Evolutionary conservation across 2,329 filamentous ascomycete species (phyloP).

Genomic region (Xylaria sp.): DNA sequence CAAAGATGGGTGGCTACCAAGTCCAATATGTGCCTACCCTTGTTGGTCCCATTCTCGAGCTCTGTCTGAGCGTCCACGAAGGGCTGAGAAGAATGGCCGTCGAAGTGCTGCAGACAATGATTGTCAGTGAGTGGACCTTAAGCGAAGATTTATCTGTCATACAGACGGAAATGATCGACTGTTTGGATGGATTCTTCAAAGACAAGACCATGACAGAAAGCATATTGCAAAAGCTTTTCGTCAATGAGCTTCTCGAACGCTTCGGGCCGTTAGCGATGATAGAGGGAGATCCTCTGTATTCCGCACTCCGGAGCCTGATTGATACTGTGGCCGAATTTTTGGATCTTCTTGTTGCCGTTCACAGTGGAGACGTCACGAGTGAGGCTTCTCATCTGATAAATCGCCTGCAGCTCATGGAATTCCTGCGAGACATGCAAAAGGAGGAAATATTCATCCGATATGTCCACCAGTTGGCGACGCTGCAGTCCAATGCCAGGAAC

Average conservation of each 20-base stretch:
- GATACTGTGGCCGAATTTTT: conserved; percentile 86
- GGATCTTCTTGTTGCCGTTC: conserved; percentile 86
- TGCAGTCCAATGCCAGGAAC: conserved; percentile 77
- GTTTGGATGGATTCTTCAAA: conserved; percentile 87
- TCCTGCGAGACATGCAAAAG: conserved; percentile 93
- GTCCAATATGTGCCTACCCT: conserved; percentile 96
- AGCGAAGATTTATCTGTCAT: conserved; percentile 90
- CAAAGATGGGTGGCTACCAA: conserved; percentile 92
- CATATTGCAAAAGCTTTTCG: conserved; percentile 89
- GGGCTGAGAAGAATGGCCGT: conserved; percentile 87
- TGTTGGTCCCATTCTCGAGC: conserved; percentile 86
- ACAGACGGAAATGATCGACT: conserved; percentile 96
- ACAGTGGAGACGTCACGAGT: conserved; percentile 71
- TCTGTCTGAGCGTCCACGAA: conserved; percentile 94
- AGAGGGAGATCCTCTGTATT: conserved; percentile 73
- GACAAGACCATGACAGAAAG: conserved; percentile 84
- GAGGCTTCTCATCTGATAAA: conserved; percentile 86
- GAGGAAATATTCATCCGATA: conserved; percentile 97
- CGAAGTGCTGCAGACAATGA: conserved; percentile 95
- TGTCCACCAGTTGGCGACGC: conserved; percentile 83
- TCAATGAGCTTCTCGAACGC: conserved; percentile 78
- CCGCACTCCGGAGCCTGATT: conserved; percentile 77
- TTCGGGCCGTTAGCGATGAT: conserved; percentile 72
- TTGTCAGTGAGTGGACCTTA: conserved; percentile 95
- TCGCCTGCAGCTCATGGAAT: conserved; percentile 89